A percentile compares a stretch with the other conserved stretches of the same genome.
Evolutionary conservation across 2,329 filamentous ascomycete species (phyloP).

Genomic region (Exophiala sp.): DNA sequence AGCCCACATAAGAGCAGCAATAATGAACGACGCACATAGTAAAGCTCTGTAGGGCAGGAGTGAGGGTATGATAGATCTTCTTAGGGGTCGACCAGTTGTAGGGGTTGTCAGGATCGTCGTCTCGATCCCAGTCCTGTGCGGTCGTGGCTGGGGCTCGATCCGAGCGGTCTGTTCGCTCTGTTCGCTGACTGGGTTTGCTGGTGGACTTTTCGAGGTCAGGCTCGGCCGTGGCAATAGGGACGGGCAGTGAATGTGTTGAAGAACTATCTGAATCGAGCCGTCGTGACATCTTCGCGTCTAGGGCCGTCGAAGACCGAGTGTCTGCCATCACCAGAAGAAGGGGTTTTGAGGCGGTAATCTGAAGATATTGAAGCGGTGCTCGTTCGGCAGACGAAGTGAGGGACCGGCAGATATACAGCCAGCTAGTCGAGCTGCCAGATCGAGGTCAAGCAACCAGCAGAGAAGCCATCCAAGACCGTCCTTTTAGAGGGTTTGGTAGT

Average conservation of each 20-base stretch:
- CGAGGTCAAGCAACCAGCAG: too few species aligned
- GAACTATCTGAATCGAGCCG: constrained; percentile 5
- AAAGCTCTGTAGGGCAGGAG: constrained; percentile 24
- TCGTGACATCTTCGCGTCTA: constrained; percentile 11
- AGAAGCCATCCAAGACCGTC: too few species aligned
- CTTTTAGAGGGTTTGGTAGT: too few species aligned
- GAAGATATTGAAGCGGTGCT: too few species aligned
- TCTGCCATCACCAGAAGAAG: constrained; percentile 1
- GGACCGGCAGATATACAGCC: too few species aligned
- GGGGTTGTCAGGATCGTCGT: constrained; percentile 57
- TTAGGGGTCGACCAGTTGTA: constrained; percentile 53
- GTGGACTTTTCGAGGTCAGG: constrained; percentile 21
- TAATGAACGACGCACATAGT: constrained; percentile 16
- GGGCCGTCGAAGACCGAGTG: background rate
- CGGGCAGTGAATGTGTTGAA: constrained; percentile 8
- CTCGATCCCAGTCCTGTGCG: constrained; percentile 54
- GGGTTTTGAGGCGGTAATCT: background rate
- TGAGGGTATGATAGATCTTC: constrained; percentile 39
- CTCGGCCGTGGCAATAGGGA: constrained; percentile 1
- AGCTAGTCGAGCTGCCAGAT: too few species aligned
- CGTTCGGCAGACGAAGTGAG: too few species aligned
- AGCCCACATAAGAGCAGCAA: background rate
- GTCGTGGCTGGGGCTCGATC: constrained; percentile 7
- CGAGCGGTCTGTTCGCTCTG: constrained; percentile 9
- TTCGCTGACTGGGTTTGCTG: constrained; percentile 9